phyloP scores from a whole-genome alignment of 2,329 filamentous ascomycete species.

The Zymoseptoria crescenta region DNA sequence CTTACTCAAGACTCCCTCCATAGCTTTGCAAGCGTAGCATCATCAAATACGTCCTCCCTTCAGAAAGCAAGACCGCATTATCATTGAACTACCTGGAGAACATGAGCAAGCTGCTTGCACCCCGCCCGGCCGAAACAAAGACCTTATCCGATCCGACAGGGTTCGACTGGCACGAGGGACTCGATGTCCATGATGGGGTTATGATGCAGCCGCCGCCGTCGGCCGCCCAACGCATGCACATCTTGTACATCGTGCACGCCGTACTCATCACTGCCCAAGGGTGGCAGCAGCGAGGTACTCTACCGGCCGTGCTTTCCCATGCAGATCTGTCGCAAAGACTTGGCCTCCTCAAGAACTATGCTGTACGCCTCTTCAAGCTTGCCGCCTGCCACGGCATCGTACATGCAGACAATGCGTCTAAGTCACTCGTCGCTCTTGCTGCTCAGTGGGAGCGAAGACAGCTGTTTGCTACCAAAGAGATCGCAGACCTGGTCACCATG shows the following conservation, averaged over 20 bases:
- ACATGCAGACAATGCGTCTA: conserved; percentile 1
- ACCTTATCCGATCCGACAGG: not conserved
- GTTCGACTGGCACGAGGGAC: conserved; percentile 10
- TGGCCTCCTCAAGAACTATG: not conserved
- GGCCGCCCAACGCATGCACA: conserved; percentile 16
- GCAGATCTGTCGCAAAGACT: not conserved
- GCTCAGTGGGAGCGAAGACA: conserved; percentile 1
- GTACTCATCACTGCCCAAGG: conserved; percentile 8
- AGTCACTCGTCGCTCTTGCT: not conserved
- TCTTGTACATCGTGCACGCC: conserved; percentile 17
- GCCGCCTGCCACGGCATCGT: conserved; percentile 3
- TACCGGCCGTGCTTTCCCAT: not conserved
- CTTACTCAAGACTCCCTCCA: conserved; percentile 10
- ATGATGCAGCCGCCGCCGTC: conserved; percentile 12
- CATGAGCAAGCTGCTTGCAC: conserved; percentile 10
- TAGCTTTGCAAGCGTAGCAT: conserved; percentile 19
- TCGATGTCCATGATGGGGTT: conserved; percentile 1
- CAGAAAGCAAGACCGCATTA: conserved; percentile 5
- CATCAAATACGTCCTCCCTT: conserved; percentile 14
- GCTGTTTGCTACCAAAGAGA: not conserved
- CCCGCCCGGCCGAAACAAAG: conserved; percentile 1
- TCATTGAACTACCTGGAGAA: conserved; percentile 12
- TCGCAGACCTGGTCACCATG: not conserved
- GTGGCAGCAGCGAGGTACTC: not conserved
- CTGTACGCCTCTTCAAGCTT: not conserved